These are phyloP conservation scores for Chytriomyces confervae DNA, from an alignment of 192 early-diverging fungal genomes.

Conservation along the genomic window DNA sequence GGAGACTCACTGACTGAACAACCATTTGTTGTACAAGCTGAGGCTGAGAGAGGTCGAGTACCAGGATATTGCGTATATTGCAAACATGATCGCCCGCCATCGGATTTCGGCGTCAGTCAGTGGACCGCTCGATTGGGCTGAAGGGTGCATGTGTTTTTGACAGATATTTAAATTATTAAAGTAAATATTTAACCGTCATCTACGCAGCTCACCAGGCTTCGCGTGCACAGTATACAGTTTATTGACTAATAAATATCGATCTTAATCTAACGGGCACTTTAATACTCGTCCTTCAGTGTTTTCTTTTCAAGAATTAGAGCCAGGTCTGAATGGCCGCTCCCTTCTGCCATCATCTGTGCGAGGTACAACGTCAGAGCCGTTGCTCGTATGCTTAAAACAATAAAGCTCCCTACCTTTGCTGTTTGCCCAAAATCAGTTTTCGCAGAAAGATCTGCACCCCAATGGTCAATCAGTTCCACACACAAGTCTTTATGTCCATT, in stretches of 20 bases:
- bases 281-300: constrained; percentile 24
- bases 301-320: constrained; percentile 30
- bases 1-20: constrained; percentile 66
- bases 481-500: constrained; percentile 55
- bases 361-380: background rate
- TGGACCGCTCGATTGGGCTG: background rate
- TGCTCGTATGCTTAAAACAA: background rate
- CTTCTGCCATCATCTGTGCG: constrained; percentile 32
- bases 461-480: constrained; percentile 52
- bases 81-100: background rate
- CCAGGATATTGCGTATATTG: constrained; percentile 56
- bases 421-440: constrained; percentile 39
- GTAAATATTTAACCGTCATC: too few relatives aligned
- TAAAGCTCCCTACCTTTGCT: constrained; percentile 10
- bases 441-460: constrained; percentile 41
- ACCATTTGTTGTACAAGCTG: constrained; percentile 93
- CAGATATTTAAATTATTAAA: too few relatives aligned
- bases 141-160: background rate
- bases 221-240: too few relatives aligned
- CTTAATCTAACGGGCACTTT: background rate
- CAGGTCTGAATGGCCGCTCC: constrained; percentile 22
- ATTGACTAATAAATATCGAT: constrained; percentile 1
- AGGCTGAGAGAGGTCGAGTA: constrained; percentile 78
- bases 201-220: too few relatives aligned
- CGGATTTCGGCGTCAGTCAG: constrained; percentile 4